Base-by-base conservation (phyloP, 768 basidiomycete species). In the Boletellus ananas region DNA sequence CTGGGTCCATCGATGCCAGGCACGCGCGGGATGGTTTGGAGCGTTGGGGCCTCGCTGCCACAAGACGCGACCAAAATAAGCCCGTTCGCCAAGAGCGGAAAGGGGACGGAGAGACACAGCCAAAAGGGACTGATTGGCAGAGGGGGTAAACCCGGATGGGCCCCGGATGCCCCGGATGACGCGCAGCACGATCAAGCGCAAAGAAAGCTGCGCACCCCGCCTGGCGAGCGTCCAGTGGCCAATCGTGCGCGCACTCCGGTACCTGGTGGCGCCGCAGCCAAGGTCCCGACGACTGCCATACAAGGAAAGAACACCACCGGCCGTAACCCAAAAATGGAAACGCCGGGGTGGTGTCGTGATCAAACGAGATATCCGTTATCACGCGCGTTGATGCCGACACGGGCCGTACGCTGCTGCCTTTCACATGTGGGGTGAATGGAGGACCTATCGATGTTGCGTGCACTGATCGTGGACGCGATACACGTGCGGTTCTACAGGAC, bases 391-490 rank as follows among this genome's bases (percentile, higher is more conserved):
- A 59, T 63, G 20, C 21, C 23, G 49, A 34, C 29, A 29, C 10
- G 29, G 9, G 4, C 23, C 23, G 23, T 25, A 25, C 7, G 3
- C 29, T 29, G 29, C 29, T 9, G 11, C 9, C 9, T 29, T 29
- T 29, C 29, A 29, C 29, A 40, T 50, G 46, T 52, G 29, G 10
- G 42, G 25, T 20, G 29, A n/a, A 48, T 8, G 18, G 11, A 34
- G 40, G 37, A 36, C 50, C 50, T 47, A 63, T 63, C 62, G 62
- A 64, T 64, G 52, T 55, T 21, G 51, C 23, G 25, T 34, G 17
- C 29, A 29, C 47, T 47, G 44, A 62, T 59, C 36, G 37, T 47
- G 45, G 42, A 43, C 13, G 10, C 34, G 21, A 48, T 45, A 50
- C 17, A 47, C 33, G 50, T 49, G 36, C 5, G 40, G 18, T 5